Evolutionary conservation across 2,329 filamentous ascomycete species (phyloP), one percentile per base, ranked within the genome.

Genomic region (Fusarium luffae): DNA sequence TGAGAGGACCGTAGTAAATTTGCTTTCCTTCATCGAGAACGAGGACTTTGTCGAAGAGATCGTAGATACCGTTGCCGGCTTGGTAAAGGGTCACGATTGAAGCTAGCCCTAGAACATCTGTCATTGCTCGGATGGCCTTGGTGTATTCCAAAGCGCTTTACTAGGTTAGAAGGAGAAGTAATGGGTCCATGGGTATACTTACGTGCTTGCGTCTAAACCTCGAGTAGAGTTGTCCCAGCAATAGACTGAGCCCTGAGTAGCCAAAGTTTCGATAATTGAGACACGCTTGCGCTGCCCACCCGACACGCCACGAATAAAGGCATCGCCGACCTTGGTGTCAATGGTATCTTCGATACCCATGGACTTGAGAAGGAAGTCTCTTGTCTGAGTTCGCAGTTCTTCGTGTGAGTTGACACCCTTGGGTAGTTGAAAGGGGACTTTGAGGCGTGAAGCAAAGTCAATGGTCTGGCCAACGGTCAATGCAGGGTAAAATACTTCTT

Each of bases 391-490:
- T 7, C 83, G 84, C 43, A 83, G 83, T 10, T 87, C 83, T 37
- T 86, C 82, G 2, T 67, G 63, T 3, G 78, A 81, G 3, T 77
- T 72, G 3, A 80, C 76, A 0, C 83, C 84, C 0, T 82, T 76
- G 0, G 86, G 85, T 0, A 85, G 74, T 12, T 82, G 71, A 59
- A 80, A 82, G 0, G 87, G 86, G 2, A 88, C 77, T 76, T 89
- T 91, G 62, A 89, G 80, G 2, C 83, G 81, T 0, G 88, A 88
- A 0, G 92, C 92, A 77, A 94, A 94, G 46, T 88, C 84, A 37
- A 94, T 83, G 0, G 92, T 94, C 72, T 92, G 85, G 6, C 87
- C 86, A 3, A 94, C 91, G 1, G 89, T 92, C 9, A 94, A 80
- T 1, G 90, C 86, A 0, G 92, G 89, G 66, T 92, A 93, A 73